Conservation (phyloP, 2,329 filamentous ascomycete species). For the Colletotrichum brevisporum region DNA sequence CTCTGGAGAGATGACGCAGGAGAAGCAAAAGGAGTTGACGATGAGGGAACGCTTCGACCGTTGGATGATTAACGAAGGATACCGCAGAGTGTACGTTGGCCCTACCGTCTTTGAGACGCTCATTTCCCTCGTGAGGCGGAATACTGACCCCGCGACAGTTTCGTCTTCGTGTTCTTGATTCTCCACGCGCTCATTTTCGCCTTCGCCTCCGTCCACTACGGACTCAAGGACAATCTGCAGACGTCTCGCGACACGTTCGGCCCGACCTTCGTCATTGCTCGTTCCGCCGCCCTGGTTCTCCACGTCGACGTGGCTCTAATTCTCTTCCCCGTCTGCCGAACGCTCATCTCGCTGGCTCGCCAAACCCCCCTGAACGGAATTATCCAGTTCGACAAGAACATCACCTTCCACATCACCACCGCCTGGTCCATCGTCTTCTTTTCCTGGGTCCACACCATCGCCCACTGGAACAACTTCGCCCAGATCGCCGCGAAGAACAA, state of each 20-base stretch:
- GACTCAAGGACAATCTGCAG: constrained; percentile 81
- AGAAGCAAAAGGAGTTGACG: constrained; percentile 77
- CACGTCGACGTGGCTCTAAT: constrained; percentile 87
- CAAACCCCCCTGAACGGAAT: constrained; percentile 89
- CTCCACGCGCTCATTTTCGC: constrained; percentile 83
- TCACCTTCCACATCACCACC: constrained; percentile 87
- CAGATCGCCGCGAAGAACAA: constrained; percentile 82
- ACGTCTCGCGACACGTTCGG: constrained; percentile 78
- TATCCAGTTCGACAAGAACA: constrained; percentile 91
- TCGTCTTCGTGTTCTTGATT: constrained; percentile 81
- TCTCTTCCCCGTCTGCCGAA: constrained; percentile 86
- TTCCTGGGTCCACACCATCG: constrained; percentile 87
- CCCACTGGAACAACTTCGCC: constrained; percentile 90
- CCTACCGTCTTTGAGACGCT: background rate
- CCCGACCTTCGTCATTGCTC: constrained; percentile 81
- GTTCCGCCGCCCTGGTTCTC: constrained; percentile 81
- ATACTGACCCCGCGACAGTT: constrained; percentile 61
- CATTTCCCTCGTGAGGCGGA: background rate
- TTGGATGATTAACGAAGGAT: constrained; percentile 93
- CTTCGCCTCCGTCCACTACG: constrained; percentile 85
- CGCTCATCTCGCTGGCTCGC: constrained; percentile 83
- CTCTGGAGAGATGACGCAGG: constrained; percentile 85
- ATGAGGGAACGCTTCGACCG: constrained; percentile 81
- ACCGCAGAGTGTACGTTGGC: constrained; percentile 78
- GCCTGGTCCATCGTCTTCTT: constrained; percentile 93